Base-by-base conservation (phyloP, 176 grass and related monocot genomes). In the Rhynchospora pubera region DNA sequence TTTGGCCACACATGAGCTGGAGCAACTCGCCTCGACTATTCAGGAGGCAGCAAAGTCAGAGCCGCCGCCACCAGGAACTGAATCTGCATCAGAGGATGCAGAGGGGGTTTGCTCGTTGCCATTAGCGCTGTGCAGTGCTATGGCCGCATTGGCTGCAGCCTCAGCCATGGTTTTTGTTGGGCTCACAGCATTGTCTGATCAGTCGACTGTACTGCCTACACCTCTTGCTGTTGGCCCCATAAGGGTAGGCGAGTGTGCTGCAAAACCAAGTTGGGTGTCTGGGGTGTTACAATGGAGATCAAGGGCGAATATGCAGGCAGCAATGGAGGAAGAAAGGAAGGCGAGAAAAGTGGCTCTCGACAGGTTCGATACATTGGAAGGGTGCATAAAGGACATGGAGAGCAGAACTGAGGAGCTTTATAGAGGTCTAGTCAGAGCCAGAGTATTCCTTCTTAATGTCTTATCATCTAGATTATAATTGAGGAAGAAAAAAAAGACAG, bases 391-490 rank as follows among this genome's bases (percentile, higher is more conserved):
- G 5, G 80, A 2, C 18, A 21, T 86, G 76, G 92, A 91, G 80
- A 85, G 47, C 18, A 73, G 71, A 8, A 82, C 79, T 45, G 83
- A 89, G 83, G 87, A 83, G 74, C 82, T 91, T 58, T 94, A 85
- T 32, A 88, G 83, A 42, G 83, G 48, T 32, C 73, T 94, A 30
- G 57, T 91, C 34, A 90, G 88, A 70, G 77, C 80, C 34, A 87
- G 89, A 84, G 89, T 94, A 48, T 62, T 51, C 22, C 87, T 94
- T 6, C 92, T 94, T 2, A 94, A 94, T 83, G 87, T 94, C 9
- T 24, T 81, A 81, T 81, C 79, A 64, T 65, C 57, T 80, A 81
- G 62, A 80, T 80, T 45, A 43, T 62, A 5, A 62, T 62, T 39
- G 44, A 58, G 42, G 9, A 19, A 16, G 39, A 28, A n/a, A 52